These are phyloP conservation scores for Penicillium sp. DNA, from an alignment of 2,329 filamentous ascomycete genomes.

Conservation along the genomic window DNA sequence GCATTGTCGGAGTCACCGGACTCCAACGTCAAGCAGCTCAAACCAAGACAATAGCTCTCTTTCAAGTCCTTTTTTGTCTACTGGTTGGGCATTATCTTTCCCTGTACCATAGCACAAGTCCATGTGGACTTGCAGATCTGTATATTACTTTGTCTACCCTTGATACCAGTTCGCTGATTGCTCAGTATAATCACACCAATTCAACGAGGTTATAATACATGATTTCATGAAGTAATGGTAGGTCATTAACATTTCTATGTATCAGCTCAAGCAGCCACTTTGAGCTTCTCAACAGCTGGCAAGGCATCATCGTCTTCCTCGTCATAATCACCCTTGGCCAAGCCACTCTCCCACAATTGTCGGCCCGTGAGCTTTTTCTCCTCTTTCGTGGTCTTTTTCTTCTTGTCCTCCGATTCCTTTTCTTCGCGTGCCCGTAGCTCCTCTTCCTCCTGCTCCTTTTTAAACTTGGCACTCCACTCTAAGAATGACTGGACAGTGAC, in stretches of 20 bases:
- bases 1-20: too few species aligned
- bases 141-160: slow-evolving; percentile 1
- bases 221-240: slow-evolving; percentile 10
- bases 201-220: slow-evolving; percentile 4
- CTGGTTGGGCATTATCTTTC: neutral
- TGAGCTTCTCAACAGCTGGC: slow-evolving; percentile 65
- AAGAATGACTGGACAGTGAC: slow-evolving; percentile 86
- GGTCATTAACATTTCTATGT: slow-evolving; percentile 14
- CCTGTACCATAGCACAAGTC: neutral
- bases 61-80: neutral
- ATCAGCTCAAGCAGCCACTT: slow-evolving; percentile 57
- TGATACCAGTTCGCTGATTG: neutral
- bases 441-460: slow-evolving; percentile 75
- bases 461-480: slow-evolving; percentile 75
- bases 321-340: slow-evolving; percentile 66
- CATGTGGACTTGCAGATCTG: neutral
- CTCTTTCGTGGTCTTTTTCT: slow-evolving; percentile 68
- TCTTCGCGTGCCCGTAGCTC: slow-evolving; percentile 65
- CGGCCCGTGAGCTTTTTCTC: slow-evolving; percentile 66
- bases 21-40: neutral
- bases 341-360: slow-evolving; percentile 74
- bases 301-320: slow-evolving; percentile 62
- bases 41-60: neutral
- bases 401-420: slow-evolving; percentile 73
- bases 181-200: slow-evolving; percentile 1